Evolutionary conservation across 2,329 filamentous ascomycete species (phyloP).

Genomic region (Drechslerella stenobrocha): DNA sequence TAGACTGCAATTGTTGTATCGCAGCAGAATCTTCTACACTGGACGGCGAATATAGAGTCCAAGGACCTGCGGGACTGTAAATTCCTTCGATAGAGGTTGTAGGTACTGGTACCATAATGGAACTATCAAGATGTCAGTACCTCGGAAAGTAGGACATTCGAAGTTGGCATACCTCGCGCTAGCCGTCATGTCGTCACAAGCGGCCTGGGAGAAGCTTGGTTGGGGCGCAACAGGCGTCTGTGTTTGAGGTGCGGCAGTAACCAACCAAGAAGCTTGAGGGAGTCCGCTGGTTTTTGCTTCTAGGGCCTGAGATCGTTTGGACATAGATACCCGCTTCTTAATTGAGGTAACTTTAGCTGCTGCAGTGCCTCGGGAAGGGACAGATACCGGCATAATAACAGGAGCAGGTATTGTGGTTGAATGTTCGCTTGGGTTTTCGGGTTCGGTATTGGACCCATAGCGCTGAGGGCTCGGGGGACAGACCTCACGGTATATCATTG

Average conservation of each 20-base stretch:
- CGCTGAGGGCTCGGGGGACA: conserved; percentile 14
- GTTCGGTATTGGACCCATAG: conserved; percentile 26
- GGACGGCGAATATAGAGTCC: not conserved
- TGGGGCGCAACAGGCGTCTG: conserved; percentile 17
- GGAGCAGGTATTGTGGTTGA: conserved; percentile 1
- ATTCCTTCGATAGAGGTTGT: conserved; percentile 4
- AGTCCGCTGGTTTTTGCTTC: not conserved
- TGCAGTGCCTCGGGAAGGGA: not conserved
- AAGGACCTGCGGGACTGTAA: not conserved
- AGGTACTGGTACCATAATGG: not conserved
- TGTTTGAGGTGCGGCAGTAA: not conserved
- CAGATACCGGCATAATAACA: not conserved
- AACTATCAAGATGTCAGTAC: conserved; percentile 2
- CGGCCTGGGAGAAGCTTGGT: conserved; percentile 3
- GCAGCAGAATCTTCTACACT: conserved; percentile 10
- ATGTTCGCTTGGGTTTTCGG: conserved; percentile 5
- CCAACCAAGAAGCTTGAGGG: not conserved
- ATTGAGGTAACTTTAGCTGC: not conserved
- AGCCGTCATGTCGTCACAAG: conserved; percentile 21
- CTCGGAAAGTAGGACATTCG: not conserved
- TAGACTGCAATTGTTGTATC: conserved; percentile 12
- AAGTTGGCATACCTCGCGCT: conserved; percentile 12
- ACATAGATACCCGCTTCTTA: conserved; percentile 30
- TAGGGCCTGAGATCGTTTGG: conserved; percentile 3
- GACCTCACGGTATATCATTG: conserved; percentile 34